Evolutionary conservation across 768 basidiomycete genomes (phyloP).

Genomic region (Leccinum uliginosum): DNA sequence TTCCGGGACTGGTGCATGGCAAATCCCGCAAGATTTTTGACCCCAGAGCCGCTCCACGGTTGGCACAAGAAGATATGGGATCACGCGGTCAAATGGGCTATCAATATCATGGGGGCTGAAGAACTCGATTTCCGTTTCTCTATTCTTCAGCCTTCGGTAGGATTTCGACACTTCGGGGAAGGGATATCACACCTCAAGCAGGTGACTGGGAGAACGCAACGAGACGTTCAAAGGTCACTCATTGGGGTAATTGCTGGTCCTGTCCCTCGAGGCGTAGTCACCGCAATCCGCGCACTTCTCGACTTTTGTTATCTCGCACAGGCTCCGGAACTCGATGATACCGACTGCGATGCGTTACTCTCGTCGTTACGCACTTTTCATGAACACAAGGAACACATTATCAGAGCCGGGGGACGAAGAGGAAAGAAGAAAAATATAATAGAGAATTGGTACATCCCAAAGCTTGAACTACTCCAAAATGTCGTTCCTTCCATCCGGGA

Average conservation of each 20-base stretch:
- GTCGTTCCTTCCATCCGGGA: too few relatives aligned
- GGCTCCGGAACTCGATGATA: not conserved
- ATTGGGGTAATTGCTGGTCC: not conserved
- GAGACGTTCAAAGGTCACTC: too few relatives aligned
- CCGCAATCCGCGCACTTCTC: not conserved
- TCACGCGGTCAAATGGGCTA: not conserved
- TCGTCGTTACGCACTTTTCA: not conserved
- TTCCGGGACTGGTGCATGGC: too few relatives aligned
- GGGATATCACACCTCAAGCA: not conserved
- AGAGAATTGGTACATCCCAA: not conserved
- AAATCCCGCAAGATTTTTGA: not conserved
- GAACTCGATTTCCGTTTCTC: not conserved
- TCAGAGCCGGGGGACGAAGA: not conserved
- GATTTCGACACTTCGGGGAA: not conserved
- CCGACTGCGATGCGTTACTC: not conserved
- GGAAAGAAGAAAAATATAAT: not conserved
- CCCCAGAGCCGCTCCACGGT: not conserved
- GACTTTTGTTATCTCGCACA: not conserved
- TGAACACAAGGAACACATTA: not conserved
- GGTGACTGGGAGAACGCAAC: too few relatives aligned
- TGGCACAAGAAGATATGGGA: not conserved
- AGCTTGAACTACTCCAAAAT: not conserved
- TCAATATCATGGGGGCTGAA: not conserved
- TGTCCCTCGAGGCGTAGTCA: not conserved
- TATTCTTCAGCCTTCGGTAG: not conserved